These are phyloP conservation scores for Epithele typhae DNA, from an alignment of 768 basidiomycete genomes.

Conservation along the genomic window DNA sequence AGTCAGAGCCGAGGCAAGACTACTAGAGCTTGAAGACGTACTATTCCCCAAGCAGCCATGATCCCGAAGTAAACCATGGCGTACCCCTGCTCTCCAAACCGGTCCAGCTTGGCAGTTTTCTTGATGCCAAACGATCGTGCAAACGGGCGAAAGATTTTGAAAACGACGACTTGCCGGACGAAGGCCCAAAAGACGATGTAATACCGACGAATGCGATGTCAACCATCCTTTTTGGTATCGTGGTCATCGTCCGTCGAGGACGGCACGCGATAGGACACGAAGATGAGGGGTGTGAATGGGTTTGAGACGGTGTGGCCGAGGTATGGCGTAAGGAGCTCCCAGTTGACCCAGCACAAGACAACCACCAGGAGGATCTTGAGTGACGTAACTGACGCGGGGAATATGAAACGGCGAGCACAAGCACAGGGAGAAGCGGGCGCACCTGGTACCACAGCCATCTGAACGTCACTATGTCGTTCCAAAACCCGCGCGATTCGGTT, in stretches of 20 bases:
- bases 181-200: constrained; percentile 88
- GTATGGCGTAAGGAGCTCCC: constrained; percentile 51
- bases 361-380: constrained; percentile 63
- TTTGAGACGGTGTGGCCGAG: constrained; percentile 51
- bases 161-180: constrained; percentile 68
- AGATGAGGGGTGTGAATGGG: constrained; percentile 69
- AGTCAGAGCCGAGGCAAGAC: not conserved
- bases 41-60: constrained; percentile 73
- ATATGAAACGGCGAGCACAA: too few species aligned
- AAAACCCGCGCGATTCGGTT: constrained; percentile 32
- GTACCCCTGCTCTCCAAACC: constrained; percentile 93
- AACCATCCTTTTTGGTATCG: constrained; percentile 66
- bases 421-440: constrained; percentile 18
- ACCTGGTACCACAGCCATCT: constrained; percentile 78
- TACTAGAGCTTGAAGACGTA: constrained; percentile 36
- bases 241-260: constrained; percentile 46
- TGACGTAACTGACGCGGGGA: constrained; percentile 46
- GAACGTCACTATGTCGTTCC: constrained; percentile 47
- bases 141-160: constrained; percentile 61
- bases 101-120: constrained; percentile 59
- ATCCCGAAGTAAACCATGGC: constrained; percentile 74
- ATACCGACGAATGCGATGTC: constrained; percentile 80
- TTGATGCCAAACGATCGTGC: constrained; percentile 70
- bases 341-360: constrained; percentile 57
- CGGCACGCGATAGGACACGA: constrained; percentile 63